Base-by-base conservation (phyloP, 1,139 yeast genomes). In the Wickerhamomyces sp. region DNA sequence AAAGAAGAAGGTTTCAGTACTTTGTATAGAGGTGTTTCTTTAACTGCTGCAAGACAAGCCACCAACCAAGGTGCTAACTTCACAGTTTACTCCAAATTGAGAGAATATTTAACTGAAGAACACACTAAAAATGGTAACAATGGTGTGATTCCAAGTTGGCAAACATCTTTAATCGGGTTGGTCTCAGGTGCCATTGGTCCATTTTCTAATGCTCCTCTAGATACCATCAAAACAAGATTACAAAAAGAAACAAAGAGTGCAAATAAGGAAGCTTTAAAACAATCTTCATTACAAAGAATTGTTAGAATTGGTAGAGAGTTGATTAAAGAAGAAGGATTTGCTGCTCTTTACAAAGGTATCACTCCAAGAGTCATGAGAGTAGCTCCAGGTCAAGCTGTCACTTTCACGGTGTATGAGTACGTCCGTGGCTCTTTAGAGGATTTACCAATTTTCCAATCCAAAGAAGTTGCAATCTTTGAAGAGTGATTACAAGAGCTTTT, bases 281-380 rank as follows among this genome's bases (percentile, higher is more conserved):
- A 51, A 38, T 50, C 57, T 4, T 43, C 53, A 25, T 54, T 83
- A 55, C 78, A 76, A 35, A 78, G 96, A 66, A 89, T 92, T 55
- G 67, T 74, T 37, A 76, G 92, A 61, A 90, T 92, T 55, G 90
- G 95, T 47, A 70, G 70, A 41, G 92, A 82, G 59, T 76, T 92
- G 63, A 69, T 90, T 53, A 82, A 80, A 60, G 96, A 88, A 68
- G 96, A 90, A 65, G 98, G 97, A 51, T 66, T 81, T 49, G 72
- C 74, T 46, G 96, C 96, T 16, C 76, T 89, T 55, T 90, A 92
- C 71, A 87, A 90, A 66, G 98, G 98, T 69, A 92, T 92, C 60
- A 89, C 97, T 30, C 98, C 98, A 55, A 84, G 98, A 72, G 92
- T 92, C 55, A 89, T 92, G 95, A 84, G 98, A 69, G 98, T 92